Conservation (phyloP, 257 asterid species). For the Leptodermis oblonga region DNA sequence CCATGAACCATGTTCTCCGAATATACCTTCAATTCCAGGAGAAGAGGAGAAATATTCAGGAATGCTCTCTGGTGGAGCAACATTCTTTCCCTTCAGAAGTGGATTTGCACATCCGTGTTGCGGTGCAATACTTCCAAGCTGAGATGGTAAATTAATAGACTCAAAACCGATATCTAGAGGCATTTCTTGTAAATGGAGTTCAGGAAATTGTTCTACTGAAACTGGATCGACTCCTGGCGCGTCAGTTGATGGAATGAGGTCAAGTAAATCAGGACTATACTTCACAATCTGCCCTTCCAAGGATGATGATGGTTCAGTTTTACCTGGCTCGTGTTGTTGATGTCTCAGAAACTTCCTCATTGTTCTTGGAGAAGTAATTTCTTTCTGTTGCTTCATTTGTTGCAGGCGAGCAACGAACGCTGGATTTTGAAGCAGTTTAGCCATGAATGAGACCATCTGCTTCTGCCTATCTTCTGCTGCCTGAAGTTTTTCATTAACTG, state of each 20-base stretch:
- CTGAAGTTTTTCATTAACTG: constrained; percentile 61
- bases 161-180: constrained; percentile 22
- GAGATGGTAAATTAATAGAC: constrained; percentile 23
- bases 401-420: constrained; percentile 37
- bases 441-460: constrained; percentile 82
- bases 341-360: constrained; percentile 34
- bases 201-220: constrained; percentile 23
- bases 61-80: constrained; percentile 20
- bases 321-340: constrained; percentile 23
- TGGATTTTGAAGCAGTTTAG: constrained; percentile 61
- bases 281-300: constrained; percentile 30
- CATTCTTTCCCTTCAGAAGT: constrained; percentile 37
- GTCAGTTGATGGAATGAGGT: constrained; percentile 11
- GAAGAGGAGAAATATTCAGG: constrained; percentile 37
- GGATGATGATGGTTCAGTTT: constrained; percentile 22
- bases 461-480: constrained; percentile 76
- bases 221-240: constrained; percentile 20
- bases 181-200: constrained; percentile 26
- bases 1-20: constrained; percentile 44
- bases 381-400: constrained; percentile 38
- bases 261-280: constrained; percentile 25
- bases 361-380: constrained; percentile 44
- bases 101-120: constrained; percentile 14
- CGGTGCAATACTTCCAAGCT: constrained; percentile 29
- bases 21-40: constrained; percentile 38